These are phyloP conservation scores for Mycena galopus DNA, from an alignment of 768 basidiomycete genomes.

Conservation along the genomic window DNA sequence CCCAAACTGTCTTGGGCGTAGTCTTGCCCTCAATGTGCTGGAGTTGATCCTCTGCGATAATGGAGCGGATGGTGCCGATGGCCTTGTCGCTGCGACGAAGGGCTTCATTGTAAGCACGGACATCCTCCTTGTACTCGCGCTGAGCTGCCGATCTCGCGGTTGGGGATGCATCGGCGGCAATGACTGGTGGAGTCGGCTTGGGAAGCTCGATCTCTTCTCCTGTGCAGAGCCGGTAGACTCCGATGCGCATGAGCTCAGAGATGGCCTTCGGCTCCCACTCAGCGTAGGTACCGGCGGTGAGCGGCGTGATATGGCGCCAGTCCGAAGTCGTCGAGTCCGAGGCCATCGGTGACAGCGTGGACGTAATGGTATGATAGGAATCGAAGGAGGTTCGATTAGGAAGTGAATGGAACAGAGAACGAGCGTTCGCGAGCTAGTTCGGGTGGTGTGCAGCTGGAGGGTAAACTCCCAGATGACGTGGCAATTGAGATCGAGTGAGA, in stretches of 20 bases:
- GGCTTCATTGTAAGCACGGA: conserved; percentile 11
- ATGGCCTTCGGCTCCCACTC: conserved; percentile 12
- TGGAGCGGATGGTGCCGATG: conserved; percentile 16
- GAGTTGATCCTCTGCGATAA: conserved; percentile 10
- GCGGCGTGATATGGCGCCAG: conserved; percentile 12
- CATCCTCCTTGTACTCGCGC: conserved; percentile 14
- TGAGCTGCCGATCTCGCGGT: not conserved
- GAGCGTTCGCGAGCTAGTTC: conserved; percentile 16
- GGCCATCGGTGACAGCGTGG: too few species aligned
- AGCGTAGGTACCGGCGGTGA: not conserved
- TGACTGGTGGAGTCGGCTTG: not conserved
- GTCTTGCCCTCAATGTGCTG: conserved; percentile 13
- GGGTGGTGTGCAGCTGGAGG: conserved; percentile 13
- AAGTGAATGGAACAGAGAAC: conserved; percentile 1
- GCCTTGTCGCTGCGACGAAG: conserved; percentile 12
- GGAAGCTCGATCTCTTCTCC: conserved; percentile 12
- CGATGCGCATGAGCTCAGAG: conserved; percentile 22
- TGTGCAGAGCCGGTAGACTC: conserved; percentile 3
- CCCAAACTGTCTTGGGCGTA: conserved; percentile 9
- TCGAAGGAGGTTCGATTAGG: not conserved
- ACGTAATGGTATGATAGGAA: not conserved
- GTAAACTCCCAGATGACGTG: conserved; percentile 12
- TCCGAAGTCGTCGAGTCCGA: conserved; percentile 1
- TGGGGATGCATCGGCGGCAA: not conserved
- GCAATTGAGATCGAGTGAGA: conserved; percentile 20